Evolutionary conservation across 2,329 filamentous ascomycete genomes (phyloP), one percentile per base, ranked within the genome.

Genomic region (Aureobasidium sp.): DNA sequence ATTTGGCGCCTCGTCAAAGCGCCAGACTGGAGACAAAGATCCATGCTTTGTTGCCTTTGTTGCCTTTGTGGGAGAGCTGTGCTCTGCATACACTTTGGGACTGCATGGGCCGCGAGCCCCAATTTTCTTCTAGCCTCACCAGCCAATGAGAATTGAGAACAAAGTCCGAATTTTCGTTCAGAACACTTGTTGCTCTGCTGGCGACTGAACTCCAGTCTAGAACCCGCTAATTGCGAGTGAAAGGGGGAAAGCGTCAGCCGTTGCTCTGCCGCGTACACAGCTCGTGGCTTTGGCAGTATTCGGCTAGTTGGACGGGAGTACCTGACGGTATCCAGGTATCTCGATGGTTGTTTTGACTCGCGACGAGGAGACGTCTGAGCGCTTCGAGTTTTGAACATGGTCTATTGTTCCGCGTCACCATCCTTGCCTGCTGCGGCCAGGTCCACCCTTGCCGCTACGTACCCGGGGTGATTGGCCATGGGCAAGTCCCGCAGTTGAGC

Each of bases 1-100:
- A 60, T 51, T 42, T 51, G 41, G 45, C 57, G 57, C 57, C 55
- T 48, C 55, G 55, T 59, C 55, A 36, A 59, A 48, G 55, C 55
- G 44, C 44, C 44, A 44, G 39, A 44, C 29, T 57, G 53, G 53
- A 57, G 53, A 57, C 44, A 44, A 11, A 42, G 51, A 55, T 59
- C 55, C 55, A 59, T 59, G 55, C 55, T 36, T 27, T 59, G 55
- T n/a, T 39, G 37, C 14, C 37, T 39, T 39, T 15, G 39, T 41
- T 31, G 42, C 31, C 47, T 36, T 51, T 51, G 47, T 51, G 47
- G 55, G 25, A 59, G 41, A 51, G 44, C 31, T 60, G 57, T 60
- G 45, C 57, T 49, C 31, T 42, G 57, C 44, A 60, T 31, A 44
- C 55, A 47, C 20, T 59, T 39, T 55, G 29, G 36, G 36, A 49